A percentile compares a stretch with the other conserved stretches of the same genome.
phyloP scores from a whole-genome alignment of 2,329 filamentous ascomycete genomes.

The Aspergillus ochraceus region DNA sequence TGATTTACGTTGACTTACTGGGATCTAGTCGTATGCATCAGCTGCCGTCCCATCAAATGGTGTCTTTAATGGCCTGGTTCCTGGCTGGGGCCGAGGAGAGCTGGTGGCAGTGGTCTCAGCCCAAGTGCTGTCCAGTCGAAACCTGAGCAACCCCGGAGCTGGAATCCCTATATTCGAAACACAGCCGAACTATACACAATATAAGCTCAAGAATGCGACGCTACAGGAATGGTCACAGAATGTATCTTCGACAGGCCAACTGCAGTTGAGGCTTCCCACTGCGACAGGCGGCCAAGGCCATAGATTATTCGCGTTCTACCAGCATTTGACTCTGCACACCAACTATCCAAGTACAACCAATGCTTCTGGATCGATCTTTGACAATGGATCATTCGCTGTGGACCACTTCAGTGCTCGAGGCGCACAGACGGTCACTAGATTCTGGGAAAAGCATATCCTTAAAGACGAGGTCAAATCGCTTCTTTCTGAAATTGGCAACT shows the following conservation, averaged over 20 bases:
- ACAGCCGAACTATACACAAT: constrained; percentile 8
- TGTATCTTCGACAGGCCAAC: constrained; percentile 9
- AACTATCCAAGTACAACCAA: constrained; percentile 29
- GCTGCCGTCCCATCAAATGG: constrained; percentile 26
- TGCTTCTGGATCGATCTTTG: constrained; percentile 21
- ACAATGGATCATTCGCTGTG: constrained; percentile 40
- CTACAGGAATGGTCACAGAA: constrained; percentile 9
- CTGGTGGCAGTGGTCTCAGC: constrained; percentile 28
- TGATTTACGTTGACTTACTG: not conserved
- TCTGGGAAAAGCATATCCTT: constrained; percentile 43
- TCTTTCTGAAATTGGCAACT: constrained; percentile 36
- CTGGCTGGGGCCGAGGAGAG: constrained; percentile 40
- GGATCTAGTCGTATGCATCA: constrained; percentile 8
- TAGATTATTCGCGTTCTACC: constrained; percentile 20
- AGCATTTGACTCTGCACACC: constrained; percentile 13
- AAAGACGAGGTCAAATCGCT: constrained; percentile 29
- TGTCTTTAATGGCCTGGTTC: constrained; percentile 30
- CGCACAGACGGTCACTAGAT: constrained; percentile 36
- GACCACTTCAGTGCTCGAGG: constrained; percentile 43
- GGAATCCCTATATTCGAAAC: not conserved
- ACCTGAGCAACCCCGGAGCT: constrained; percentile 10
- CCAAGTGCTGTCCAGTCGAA: constrained; percentile 15
- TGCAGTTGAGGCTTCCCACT: constrained; percentile 8
- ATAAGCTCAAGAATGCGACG: constrained; percentile 13
- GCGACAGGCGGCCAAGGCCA: not conserved